These are phyloP conservation scores for Canavalia ensiformis DNA, from an alignment of 306 rosid genomes.

Conservation along the genomic window DNA sequence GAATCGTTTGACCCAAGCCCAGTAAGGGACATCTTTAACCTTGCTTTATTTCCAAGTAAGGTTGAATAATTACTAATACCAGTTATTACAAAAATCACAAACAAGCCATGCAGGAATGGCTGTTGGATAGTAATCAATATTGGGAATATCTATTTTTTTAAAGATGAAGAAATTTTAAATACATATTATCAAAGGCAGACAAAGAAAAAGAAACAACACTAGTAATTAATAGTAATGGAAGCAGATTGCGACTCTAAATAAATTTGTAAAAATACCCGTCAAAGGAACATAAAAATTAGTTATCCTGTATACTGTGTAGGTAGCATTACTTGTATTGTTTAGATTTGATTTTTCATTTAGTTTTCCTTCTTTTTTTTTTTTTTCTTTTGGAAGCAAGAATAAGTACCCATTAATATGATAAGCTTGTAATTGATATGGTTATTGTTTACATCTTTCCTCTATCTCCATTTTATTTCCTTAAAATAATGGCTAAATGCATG, in stretches of 20 bases:
- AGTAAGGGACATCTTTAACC: background rate
- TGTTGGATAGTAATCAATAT: background rate
- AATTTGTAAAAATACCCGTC: no score
- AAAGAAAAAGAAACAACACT: no score
- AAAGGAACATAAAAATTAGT: no score
- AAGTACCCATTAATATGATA: background rate
- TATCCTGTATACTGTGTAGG: no score
- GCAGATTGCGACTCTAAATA: no score
- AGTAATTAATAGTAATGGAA: no score
- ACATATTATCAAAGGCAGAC: no score
- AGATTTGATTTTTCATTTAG: background rate
- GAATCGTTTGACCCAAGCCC: conserved; percentile 15
- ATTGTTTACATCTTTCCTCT: background rate
- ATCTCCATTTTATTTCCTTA: background rate
- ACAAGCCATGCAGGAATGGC: conserved; percentile 35
- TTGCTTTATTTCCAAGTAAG: conserved; percentile 44
- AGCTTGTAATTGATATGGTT: background rate
- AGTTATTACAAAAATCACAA: conserved; percentile 34
- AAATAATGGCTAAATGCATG: background rate
- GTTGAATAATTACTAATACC: conserved; percentile 17
- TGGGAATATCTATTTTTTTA: background rate
- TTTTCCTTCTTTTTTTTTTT: background rate
- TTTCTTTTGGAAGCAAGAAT: background rate
- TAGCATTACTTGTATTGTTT: no score
- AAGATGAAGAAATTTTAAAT: no score